A percentile compares a stretch with the other conserved stretches of the same genome.
Conservation (phyloP, 768 basidiomycete genomes). For the Tulasnella sp. region DNA sequence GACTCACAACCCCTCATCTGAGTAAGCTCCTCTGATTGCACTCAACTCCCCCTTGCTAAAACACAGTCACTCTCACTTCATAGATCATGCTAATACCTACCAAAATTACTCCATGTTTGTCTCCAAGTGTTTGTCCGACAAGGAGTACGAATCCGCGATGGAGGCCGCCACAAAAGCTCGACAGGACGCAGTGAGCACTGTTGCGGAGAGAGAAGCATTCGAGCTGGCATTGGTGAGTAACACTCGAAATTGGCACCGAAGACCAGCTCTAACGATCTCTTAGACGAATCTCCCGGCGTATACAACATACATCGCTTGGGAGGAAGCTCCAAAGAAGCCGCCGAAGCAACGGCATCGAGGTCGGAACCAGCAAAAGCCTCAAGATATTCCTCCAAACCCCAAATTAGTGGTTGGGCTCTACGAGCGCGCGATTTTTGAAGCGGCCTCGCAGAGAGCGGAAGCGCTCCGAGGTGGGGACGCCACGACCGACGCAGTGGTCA, state of each 20-base stretch:
- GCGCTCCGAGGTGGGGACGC: constrained; percentile 35
- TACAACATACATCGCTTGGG: constrained; percentile 17
- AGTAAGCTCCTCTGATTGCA: constrained; percentile 33
- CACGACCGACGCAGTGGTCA: constrained; percentile 17
- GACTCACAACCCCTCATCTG: constrained; percentile 66
- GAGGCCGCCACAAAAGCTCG: constrained; percentile 67
- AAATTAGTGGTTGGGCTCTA: constrained; percentile 39
- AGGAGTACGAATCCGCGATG: constrained; percentile 68
- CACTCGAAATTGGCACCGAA: not conserved
- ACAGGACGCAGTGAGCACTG: constrained; percentile 45
- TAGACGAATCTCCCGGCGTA: constrained; percentile 6
- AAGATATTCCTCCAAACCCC: constrained; percentile 29
- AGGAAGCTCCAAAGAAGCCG: constrained; percentile 36
- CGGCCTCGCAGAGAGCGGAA: constrained; percentile 35
- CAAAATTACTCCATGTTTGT: constrained; percentile 85
- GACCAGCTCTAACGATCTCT: not conserved
- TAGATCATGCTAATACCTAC: constrained; percentile 71
- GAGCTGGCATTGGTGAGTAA: constrained; percentile 50
- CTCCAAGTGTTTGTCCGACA: constrained; percentile 56
- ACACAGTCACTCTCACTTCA: constrained; percentile 2
- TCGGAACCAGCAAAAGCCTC: constrained; percentile 9
- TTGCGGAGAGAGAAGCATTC: constrained; percentile 48
- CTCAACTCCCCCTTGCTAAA: not conserved
- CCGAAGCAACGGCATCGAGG: constrained; percentile 25
- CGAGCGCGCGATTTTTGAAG: constrained; percentile 67